Base-by-base conservation (phyloP, 805 yeast species). In the Starmerella etchellsii region DNA sequence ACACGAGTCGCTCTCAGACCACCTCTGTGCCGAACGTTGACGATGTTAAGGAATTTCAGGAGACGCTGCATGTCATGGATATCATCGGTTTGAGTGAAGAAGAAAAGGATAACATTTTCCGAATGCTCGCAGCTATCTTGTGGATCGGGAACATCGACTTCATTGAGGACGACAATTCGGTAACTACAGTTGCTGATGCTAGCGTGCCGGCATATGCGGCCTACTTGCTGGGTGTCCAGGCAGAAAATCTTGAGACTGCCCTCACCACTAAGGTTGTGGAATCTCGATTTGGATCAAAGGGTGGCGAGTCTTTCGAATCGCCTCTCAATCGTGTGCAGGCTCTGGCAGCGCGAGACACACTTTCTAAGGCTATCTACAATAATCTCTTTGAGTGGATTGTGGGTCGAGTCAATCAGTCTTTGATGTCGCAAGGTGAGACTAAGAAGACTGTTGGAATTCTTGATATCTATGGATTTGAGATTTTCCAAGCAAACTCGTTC, bases 331-430 rank as follows among this genome's bases (percentile, higher is more conserved):
- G 72, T 27, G 85, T 81, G 1, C 99, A 91, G 62, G 97, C 98
- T 3, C 43, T 55, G 6, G 94, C 98, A 1, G 95, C 85, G 11
- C 74, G 87, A 52, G 97, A 91, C 61, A 95, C 96, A 4, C 66
- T 91, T 37, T 95, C 97, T 4, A 91, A 87, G 63, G 96, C 94
- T 2, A 70, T 91, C 36, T 91, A 91, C 66, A 84, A 76, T 59
- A 87, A 87, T 54, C 65, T 91, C 43, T 91, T 91, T 55, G 97
- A 91, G 46, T 87, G 97, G 96, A 85, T 91, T 55, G 97, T 91
- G 15, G 81, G 69, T 40, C 74, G 97, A 56, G 94, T 91, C 33
- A 91, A 91, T 59, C 62, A 67, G 34, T 81, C 96, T 0, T 69
- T 91, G 53, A 74, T 74, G 19, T 57, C 75, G 1, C 64, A 65